Percentiles rank a stretch among this genome's conserved stretches.
These are phyloP conservation scores for Potentilla sterilis DNA, from an alignment of 306 rosid genomes.

Conservation along the genomic window DNA sequence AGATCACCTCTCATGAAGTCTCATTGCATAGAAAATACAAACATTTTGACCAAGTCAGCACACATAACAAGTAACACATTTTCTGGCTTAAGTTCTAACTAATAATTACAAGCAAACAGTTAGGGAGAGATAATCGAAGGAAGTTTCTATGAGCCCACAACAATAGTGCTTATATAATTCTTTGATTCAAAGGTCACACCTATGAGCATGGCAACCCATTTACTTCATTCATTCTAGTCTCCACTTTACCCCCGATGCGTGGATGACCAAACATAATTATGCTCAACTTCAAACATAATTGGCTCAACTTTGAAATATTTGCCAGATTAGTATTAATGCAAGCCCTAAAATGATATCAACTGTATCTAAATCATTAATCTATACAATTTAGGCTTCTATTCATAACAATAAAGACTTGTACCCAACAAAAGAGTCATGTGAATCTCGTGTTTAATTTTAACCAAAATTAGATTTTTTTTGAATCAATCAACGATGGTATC, in stretches of 20 bases:
- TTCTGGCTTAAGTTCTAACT: not conserved
- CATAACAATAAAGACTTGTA: too few relatives aligned
- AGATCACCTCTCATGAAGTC: not conserved
- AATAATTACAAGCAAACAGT: not conserved
- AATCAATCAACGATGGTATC: too few relatives aligned
- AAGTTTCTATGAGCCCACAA: not conserved
- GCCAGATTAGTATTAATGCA: not conserved
- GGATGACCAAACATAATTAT: not conserved
- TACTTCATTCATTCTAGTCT: not conserved
- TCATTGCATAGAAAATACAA: not conserved
- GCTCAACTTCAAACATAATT: slow-evolving; percentile 3
- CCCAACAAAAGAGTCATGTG: too few relatives aligned
- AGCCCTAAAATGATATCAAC: too few relatives aligned
- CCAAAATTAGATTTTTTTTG: too few relatives aligned
- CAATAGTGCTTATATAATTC: not conserved
- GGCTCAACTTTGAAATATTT: not conserved
- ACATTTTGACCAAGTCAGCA: not conserved
- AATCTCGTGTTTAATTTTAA: too few relatives aligned
- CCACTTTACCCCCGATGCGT: not conserved
- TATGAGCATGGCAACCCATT: not conserved
- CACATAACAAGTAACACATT: not conserved
- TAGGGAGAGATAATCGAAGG: not conserved
- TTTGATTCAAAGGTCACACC: not conserved
- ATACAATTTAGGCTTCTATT: too few relatives aligned
- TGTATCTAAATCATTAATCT: too few relatives aligned